phyloP scores from a whole-genome alignment of 148 eudicot species.

The Cornus suecica region DNA sequence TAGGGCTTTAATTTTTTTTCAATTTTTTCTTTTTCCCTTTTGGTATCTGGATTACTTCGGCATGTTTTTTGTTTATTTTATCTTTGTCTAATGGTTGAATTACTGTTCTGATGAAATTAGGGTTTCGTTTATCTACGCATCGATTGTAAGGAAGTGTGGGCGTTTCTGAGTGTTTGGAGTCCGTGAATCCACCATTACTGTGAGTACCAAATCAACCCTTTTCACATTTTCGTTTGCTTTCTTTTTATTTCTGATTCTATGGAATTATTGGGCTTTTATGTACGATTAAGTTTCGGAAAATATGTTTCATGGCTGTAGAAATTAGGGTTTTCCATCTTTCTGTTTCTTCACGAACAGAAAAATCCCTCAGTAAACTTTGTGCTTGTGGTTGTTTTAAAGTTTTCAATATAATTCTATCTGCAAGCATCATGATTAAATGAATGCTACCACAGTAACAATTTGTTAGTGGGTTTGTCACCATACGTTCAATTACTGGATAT shows the following conservation, averaged over 20 bases:
- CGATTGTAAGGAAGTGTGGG: not conserved
- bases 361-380: not conserved
- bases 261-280: not conserved
- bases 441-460: not conserved
- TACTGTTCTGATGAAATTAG: constrained; percentile 37
- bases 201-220: constrained; percentile 11
- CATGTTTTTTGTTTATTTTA: not conserved
- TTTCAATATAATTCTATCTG: too few species aligned
- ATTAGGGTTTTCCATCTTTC: not conserved
- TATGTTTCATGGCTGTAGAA: not conserved
- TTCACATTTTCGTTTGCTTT: not conserved
- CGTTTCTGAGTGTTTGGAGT: constrained; percentile 6
- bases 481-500: too few species aligned
- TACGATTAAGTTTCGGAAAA: not conserved
- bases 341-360: not conserved
- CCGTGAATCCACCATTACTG: constrained; percentile 9
- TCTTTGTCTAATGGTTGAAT: constrained; percentile 22
- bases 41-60: not conserved
- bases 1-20: not conserved
- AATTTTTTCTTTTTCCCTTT: not conserved
- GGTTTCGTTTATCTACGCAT: constrained; percentile 19
- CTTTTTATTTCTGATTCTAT: not conserved
- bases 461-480: not conserved
- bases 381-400: not conserved
- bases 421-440: not conserved